Base-by-base conservation (phyloP, 208 protist species). In the Crithidia bombi region DNA sequence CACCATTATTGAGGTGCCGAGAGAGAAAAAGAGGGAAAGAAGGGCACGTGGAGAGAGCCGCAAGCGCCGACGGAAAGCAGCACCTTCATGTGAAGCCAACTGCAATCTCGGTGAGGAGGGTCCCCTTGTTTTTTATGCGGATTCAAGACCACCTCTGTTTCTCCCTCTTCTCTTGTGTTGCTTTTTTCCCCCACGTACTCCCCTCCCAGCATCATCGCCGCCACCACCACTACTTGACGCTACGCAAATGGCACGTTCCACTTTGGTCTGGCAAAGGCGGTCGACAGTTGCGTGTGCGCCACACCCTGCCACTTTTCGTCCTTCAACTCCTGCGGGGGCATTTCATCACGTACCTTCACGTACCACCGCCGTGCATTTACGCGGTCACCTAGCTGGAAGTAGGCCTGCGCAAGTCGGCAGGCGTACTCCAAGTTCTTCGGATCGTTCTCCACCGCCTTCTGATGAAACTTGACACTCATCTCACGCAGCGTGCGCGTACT, bases 191-290 rank as follows among this genome's bases (percentile, higher is more conserved):
- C n/a, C n/a, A n/a, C n/a, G n/a, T n/a, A n/a, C n/a, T n/a, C n/a
- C n/a, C n/a, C n/a, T n/a, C n/a, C n/a, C n/a, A n/a, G n/a, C n/a
- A n/a, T n/a, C n/a, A n/a, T n/a, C n/a, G n/a, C n/a, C n/a, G n/a
- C n/a, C n/a, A n/a, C n/a, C n/a, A n/a, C n/a, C n/a, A 1, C 5
- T 6, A 54, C 19, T 15, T 75, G 15, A n/a, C 9, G 0, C 49
- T 86, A 94, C 5, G 80, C 89, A 67, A 94, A 94, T 2, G 89
- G 89, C 58, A 94, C 81, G 51, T 94, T 94, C 89, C 89, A 94
- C 59, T 82, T 89, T 3, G 66, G 78, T 65, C 90, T 87, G 38
- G 54, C 49, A 65, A 95, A 93, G 17, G 85, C 65, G 10, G 86
- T 92, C 38, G 84, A 85, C n/a, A 95, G 81, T 62, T 91, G 77